phyloP scores from a whole-genome alignment of 306 rosid genomes.

The Castanea mollissima region DNA sequence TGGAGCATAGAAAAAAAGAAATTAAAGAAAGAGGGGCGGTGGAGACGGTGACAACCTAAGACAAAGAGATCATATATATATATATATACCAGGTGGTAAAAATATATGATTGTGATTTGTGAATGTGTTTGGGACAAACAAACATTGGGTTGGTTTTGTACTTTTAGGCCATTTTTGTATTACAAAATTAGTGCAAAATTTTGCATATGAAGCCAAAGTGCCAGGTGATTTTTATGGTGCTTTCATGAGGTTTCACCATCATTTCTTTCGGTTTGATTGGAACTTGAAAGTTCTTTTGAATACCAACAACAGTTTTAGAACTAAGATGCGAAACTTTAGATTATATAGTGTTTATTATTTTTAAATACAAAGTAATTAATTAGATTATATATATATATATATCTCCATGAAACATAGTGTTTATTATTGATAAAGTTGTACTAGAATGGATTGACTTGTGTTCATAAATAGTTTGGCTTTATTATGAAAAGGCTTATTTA shows the following conservation, averaged over 20 bases:
- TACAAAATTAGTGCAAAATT: neutral
- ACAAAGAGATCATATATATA: neutral
- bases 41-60: slow-evolving; percentile 13
- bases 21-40: slow-evolving; percentile 12
- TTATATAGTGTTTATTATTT: too few relatives aligned
- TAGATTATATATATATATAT: too few relatives aligned
- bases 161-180: neutral
- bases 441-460: too few relatives aligned
- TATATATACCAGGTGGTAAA: neutral
- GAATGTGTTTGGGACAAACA: slow-evolving; percentile 5
- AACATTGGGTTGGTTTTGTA: neutral
- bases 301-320: too few relatives aligned
- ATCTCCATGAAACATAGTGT: too few relatives aligned
- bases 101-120: slow-evolving; percentile 4
- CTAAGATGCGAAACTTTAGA: too few relatives aligned
- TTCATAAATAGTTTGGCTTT: too few relatives aligned
- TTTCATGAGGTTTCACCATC: too few relatives aligned
- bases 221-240: slow-evolving; percentile 31
- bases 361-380: too few relatives aligned
- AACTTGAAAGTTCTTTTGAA: neutral
- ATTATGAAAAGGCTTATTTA: too few relatives aligned
- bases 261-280: slow-evolving; percentile 1
- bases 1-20: slow-evolving; percentile 17
- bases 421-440: too few relatives aligned
- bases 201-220: slow-evolving; percentile 29